Evolutionary conservation across 2,329 filamentous ascomycete genomes (phyloP).

Genomic region (Leptographium lundbergii): DNA sequence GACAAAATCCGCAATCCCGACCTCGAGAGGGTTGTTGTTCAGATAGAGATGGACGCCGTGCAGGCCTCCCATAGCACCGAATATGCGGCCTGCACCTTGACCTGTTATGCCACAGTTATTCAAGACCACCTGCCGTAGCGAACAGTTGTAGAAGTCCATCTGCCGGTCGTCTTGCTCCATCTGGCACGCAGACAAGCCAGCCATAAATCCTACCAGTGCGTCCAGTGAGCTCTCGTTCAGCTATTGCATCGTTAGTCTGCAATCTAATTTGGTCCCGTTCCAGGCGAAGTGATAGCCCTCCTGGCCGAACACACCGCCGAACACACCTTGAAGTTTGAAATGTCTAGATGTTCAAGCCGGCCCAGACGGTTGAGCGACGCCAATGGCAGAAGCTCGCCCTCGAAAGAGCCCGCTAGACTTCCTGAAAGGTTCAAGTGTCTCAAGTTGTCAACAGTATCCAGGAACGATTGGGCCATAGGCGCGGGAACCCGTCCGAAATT

Average conservation of each 20-base stretch:
- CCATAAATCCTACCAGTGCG: conserved; percentile 32
- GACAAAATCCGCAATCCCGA: conserved; percentile 36
- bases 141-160: conserved; percentile 5
- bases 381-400: conserved; percentile 33
- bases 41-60: conserved; percentile 35
- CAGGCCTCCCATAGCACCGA: conserved; percentile 33
- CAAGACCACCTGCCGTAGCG: conserved; percentile 28
- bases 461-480: conserved; percentile 29
- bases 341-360: conserved; percentile 39
- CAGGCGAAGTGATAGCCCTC: too few species aligned
- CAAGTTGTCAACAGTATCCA: conserved; percentile 30
- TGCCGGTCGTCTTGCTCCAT: neutral
- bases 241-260: neutral
- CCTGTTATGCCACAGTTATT: conserved; percentile 41
- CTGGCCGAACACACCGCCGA: conserved; percentile 17
- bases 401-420: conserved; percentile 32
- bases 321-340: conserved; percentile 39
- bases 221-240: conserved; percentile 29
- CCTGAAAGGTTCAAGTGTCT: conserved; percentile 37
- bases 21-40: conserved; percentile 39
- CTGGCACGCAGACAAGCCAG: conserved; percentile 8
- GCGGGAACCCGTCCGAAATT: conserved; percentile 39
- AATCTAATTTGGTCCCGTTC: neutral
- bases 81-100: conserved; percentile 34
- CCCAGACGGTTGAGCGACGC: conserved; percentile 27